Percentiles rank a stretch among this genome's conserved stretches.
Evolutionary conservation across 2,329 filamentous ascomycete species (phyloP).

Genomic region (Colletotrichum spinosum): DNA sequence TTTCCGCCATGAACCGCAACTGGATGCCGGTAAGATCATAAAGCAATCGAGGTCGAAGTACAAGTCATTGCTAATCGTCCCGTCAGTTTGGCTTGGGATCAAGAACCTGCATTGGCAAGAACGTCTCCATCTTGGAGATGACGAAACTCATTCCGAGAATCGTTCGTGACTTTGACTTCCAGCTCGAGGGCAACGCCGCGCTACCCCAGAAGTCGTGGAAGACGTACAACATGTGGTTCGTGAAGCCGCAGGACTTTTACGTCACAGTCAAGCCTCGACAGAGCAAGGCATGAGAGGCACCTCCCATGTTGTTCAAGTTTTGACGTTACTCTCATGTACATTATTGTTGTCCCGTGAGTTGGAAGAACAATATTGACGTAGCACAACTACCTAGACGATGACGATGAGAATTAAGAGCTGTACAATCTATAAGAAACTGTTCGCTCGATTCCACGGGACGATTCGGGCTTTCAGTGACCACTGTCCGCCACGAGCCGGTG

Average conservation of each 20-base stretch:
- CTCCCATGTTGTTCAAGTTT: background rate
- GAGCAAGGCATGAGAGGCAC: background rate
- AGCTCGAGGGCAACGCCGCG: conserved; percentile 37
- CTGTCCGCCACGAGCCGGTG: too few relatives aligned
- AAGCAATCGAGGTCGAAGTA: accelerated
- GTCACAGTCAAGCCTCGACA: conserved; percentile 40
- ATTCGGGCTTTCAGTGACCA: too few relatives aligned
- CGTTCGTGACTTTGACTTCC: conserved; percentile 48
- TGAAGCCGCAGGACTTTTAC: conserved; percentile 54
- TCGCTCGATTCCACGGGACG: too few relatives aligned
- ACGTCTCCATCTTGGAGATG: conserved; percentile 58
- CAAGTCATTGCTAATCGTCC: conserved; percentile 1
- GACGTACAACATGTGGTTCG: conserved; percentile 55
- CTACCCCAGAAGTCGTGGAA: conserved; percentile 42
- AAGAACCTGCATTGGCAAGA: conserved; percentile 56
- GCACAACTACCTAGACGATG: too few relatives aligned
- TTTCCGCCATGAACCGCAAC: conserved; percentile 45
- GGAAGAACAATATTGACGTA: too few relatives aligned
- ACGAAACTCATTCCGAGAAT: conserved; percentile 55
- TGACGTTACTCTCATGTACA: background rate
- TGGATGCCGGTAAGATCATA: conserved; percentile 43
- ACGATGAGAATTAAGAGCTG: too few relatives aligned
- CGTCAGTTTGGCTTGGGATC: conserved; percentile 54
- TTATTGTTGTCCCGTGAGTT: too few relatives aligned
- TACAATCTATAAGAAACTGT: too few relatives aligned